Evolutionary conservation across 2,329 filamentous ascomycete genomes (phyloP).

Genomic region (Myriosclerotinia scirpicola): DNA sequence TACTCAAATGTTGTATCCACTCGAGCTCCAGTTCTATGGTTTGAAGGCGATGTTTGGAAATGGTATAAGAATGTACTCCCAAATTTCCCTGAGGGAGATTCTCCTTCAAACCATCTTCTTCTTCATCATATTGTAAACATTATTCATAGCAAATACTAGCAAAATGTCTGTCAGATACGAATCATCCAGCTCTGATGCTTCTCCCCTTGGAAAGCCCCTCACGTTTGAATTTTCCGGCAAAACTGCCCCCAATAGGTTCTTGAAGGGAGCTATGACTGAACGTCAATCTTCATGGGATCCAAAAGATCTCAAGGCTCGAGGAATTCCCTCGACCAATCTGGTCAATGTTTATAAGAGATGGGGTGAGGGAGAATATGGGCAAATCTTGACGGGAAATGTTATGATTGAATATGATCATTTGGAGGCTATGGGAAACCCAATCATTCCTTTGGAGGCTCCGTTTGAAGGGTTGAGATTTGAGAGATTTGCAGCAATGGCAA

Average conservation of each 20-base stretch:
- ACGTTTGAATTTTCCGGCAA: constrained; percentile 52
- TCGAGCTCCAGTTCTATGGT: background rate
- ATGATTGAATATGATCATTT: constrained; percentile 62
- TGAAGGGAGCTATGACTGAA: constrained; percentile 69
- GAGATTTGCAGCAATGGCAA: constrained; percentile 56
- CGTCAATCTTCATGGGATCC: constrained; percentile 60
- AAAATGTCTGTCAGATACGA: constrained; percentile 34
- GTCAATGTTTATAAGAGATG: constrained; percentile 60
- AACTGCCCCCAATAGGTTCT: constrained; percentile 62
- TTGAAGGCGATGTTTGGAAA: background rate
- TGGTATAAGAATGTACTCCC: background rate
- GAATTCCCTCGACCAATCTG: constrained; percentile 53
- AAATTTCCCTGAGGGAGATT: no score
- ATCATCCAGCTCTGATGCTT: constrained; percentile 34
- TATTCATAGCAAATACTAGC: background rate
- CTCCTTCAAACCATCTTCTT: background rate
- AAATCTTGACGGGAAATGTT: constrained; percentile 63
- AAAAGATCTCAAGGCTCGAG: constrained; percentile 50
- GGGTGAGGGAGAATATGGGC: constrained; percentile 57
- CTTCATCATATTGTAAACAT: no score
- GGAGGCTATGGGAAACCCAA: constrained; percentile 56
- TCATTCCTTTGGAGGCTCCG: constrained; percentile 54
- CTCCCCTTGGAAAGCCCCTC: constrained; percentile 49
- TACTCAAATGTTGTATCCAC: background rate
- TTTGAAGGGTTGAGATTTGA: constrained; percentile 59